Base-by-base conservation (phyloP, 2,329 filamentous ascomycete species). In the Fusarium caatingaense region DNA sequence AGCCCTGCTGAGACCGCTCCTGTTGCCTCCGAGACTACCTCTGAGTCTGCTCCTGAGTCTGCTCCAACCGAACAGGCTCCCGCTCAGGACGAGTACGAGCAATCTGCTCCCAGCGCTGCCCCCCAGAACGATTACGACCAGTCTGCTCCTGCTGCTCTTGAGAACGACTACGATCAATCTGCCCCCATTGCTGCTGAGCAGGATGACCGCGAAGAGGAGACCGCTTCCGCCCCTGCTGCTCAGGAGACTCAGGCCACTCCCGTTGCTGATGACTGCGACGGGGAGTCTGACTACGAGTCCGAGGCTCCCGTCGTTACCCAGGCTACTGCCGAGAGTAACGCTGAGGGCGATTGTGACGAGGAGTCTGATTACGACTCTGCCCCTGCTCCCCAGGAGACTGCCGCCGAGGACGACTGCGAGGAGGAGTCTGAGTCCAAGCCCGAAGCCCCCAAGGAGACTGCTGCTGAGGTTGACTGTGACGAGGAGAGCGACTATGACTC, bases 171-270 rank as follows among this genome's bases (percentile, higher is more conserved):
- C 9, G 32, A 37, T 10, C 32, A 50, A 10, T 60, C 45, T 2
- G 28, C 59, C 5, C 56, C 59, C 11, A 27, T 32, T 16, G 15
- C 46, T 28, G 15, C 21, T 21, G 55, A 61, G 21, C 55, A 61
- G 32, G 48, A 61, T 21, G 48, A 51, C 27, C 40, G 48, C 12
- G 48, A 51, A n/a, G 32, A 37, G 5, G 28, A 56, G 15, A 15
- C 42, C 7, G 12, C 30, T 13, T 21, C 57, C 8, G 30, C 34
- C 9, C 34, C 34, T n/a, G 34, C 34, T n/a, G 9, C 34, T n/a
- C 34, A 50, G 28, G 56, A 48, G 20, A 41, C 58, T 8, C 42
- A 34, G 21, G 25, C 57, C 9, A 40, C 28, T 18, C 15, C 54
- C 8, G 12, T 44, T 21, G 27, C 46, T 9, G 55, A 42, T 12